These are phyloP conservation scores for Aspergillus carlsbadensis DNA, from an alignment of 495 filamentous ascomycete genomes.

Conservation along the genomic window DNA sequence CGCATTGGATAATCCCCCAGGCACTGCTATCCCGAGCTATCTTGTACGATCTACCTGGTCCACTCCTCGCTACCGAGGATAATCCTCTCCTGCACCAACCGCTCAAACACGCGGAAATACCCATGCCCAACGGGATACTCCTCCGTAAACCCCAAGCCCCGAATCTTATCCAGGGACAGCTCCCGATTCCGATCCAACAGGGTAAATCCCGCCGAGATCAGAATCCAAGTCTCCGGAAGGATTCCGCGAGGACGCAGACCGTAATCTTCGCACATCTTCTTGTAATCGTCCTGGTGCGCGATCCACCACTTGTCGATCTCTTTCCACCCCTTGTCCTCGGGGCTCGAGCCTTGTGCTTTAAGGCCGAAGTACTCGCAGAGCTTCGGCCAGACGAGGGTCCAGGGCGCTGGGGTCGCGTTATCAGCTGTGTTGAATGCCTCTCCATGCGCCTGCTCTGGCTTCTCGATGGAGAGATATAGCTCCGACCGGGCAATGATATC, in stretches of 20 bases:
- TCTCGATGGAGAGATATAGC: conserved; percentile 35
- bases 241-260: conserved; percentile 7
- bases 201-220: conserved; percentile 8
- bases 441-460: conserved; percentile 43
- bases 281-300: conserved; percentile 8
- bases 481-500: conserved; percentile 41
- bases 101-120: conserved; percentile 13
- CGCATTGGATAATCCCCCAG: too few species aligned
- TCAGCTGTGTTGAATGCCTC: conserved; percentile 61
- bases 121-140: conserved; percentile 17
- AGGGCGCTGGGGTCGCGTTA: conserved; percentile 8
- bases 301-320: conserved; percentile 11
- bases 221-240: conserved; percentile 17
- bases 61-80: neutral
- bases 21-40: too few species aligned
- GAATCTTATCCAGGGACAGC: conserved; percentile 21
- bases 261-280: conserved; percentile 7
- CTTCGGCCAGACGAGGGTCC: neutral
- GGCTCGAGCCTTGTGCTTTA: neutral
- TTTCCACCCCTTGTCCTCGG: neutral
- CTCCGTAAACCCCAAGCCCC: conserved; percentile 18
- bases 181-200: conserved; percentile 18
- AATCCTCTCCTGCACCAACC: conserved; percentile 7
- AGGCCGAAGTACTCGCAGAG: conserved; percentile 7
- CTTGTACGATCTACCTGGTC: too few species aligned